These are phyloP conservation scores for Penicillium longicatenatum DNA, from an alignment of 495 filamentous ascomycete genomes.

Conservation along the genomic window DNA sequence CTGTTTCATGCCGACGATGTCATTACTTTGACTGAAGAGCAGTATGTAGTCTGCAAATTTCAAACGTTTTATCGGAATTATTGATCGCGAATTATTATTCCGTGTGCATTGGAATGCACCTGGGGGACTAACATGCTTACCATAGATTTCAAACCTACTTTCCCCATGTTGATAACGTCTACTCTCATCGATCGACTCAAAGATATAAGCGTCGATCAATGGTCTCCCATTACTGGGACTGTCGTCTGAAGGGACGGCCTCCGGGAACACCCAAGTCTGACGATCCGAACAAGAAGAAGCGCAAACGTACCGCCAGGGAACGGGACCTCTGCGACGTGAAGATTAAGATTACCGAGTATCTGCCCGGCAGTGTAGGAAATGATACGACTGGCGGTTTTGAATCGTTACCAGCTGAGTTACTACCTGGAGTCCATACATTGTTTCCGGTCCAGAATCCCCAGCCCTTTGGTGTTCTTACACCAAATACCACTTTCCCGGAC, in stretches of 20 bases:
- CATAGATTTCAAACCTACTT: slow-evolving; percentile 83
- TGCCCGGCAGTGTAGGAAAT: slow-evolving; percentile 52
- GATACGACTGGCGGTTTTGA: slow-evolving; percentile 18
- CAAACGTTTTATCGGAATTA: background rate
- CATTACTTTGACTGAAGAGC: slow-evolving; percentile 74
- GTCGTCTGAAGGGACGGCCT: slow-evolving; percentile 81
- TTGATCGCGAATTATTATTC: background rate
- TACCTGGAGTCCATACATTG: slow-evolving; percentile 31
- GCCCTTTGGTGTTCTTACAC: slow-evolving; percentile 46
- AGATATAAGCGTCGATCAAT: slow-evolving; percentile 82
- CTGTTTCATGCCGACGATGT: slow-evolving; percentile 77
- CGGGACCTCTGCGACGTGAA: slow-evolving; percentile 87
- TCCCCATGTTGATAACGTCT: slow-evolving; percentile 89
- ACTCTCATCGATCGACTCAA: slow-evolving; percentile 87
- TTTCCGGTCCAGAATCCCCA: slow-evolving; percentile 27
- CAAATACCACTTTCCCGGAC: slow-evolving; percentile 36
- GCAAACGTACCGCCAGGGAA: slow-evolving; percentile 75
- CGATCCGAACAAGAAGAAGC: slow-evolving; percentile 87
- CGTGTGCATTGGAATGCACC: slow-evolving; percentile 3
- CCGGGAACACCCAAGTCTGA: slow-evolving; percentile 82
- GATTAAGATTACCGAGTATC: slow-evolving; percentile 88
- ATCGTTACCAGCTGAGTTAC: slow-evolving; percentile 25
- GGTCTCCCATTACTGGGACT: slow-evolving; percentile 88
- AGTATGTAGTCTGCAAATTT: slow-evolving; percentile 55
- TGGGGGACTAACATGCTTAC: slow-evolving; percentile 9